phyloP scores from a whole-genome alignment of 108 stramenopile genomes.

The Poteriospumella lacustris region DNA sequence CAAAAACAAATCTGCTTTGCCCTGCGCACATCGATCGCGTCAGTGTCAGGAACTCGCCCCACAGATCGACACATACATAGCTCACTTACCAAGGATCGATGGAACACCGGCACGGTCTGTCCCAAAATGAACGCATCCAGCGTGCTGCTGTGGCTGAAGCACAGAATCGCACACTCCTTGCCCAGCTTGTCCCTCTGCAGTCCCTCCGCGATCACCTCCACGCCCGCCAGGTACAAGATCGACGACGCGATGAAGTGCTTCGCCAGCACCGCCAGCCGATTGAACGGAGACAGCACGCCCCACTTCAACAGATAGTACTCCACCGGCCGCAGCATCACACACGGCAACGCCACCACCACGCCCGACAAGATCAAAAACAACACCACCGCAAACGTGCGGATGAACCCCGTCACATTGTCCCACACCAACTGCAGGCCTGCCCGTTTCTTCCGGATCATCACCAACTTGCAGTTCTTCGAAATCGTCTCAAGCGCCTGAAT shows the following conservation, averaged over 20 bases:
- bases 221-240: slow-evolving; percentile 1
- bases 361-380: neutral
- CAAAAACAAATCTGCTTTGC: slow-evolving; percentile 9
- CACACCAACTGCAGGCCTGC: neutral
- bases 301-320: neutral
- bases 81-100: neutral
- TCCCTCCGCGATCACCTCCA: neutral
- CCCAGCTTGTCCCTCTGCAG: neutral
- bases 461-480: neutral
- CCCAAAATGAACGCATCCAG: slow-evolving; percentile 23
- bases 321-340: neutral
- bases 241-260: neutral
- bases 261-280: neutral
- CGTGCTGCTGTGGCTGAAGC: slow-evolving; percentile 22
- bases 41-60: neutral
- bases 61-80: too few relatives aligned
- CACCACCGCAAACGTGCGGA: neutral
- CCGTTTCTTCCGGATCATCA: neutral
- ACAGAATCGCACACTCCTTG: neutral
- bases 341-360: neutral
- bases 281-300: neutral
- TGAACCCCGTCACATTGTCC: neutral
- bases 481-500: neutral
- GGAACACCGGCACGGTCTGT: neutral
- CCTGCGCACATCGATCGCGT: neutral